These are phyloP conservation scores for Ramalina intermedia DNA, from an alignment of 495 filamentous ascomycete genomes.

Conservation along the genomic window DNA sequence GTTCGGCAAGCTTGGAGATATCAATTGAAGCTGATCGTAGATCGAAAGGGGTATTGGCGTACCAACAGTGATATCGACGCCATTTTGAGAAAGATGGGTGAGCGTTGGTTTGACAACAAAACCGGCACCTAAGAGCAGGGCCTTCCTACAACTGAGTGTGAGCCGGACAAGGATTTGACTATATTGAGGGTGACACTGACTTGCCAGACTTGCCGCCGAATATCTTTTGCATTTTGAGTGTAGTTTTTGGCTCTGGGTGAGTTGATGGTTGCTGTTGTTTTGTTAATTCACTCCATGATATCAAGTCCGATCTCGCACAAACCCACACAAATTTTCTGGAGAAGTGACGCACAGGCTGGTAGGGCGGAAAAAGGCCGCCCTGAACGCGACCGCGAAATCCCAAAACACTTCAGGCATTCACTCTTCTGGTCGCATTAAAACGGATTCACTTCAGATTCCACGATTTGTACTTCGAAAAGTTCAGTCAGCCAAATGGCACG, in stretches of 20 bases:
- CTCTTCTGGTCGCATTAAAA: no score
- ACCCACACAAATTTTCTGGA: no score
- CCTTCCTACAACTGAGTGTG: neutral
- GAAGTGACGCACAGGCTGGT: no score
- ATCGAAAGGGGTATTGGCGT: conserved; percentile 12
- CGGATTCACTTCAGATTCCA: no score
- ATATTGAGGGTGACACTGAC: neutral
- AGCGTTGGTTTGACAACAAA: conserved; percentile 62
- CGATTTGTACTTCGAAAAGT: no score
- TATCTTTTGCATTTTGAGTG: neutral
- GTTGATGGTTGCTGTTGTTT: no score
- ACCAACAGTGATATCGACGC: conserved; percentile 74
- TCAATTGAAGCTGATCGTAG: neutral
- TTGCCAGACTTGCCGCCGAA: neutral
- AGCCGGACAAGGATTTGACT: neutral
- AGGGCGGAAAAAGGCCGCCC: no score
- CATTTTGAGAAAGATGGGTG: conserved; percentile 59
- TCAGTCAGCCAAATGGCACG: conserved; percentile 29
- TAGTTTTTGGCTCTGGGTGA: neutral
- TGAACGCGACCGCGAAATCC: no score
- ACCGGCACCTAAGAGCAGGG: conserved; percentile 4
- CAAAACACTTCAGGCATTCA: no score
- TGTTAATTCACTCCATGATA: no score
- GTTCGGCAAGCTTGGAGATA: conserved; percentile 63
- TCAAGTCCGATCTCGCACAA: no score